These are phyloP conservation scores for Grosmannia clavigera DNA, from an alignment of 2,329 filamentous ascomycete species.

Conservation along the genomic window DNA sequence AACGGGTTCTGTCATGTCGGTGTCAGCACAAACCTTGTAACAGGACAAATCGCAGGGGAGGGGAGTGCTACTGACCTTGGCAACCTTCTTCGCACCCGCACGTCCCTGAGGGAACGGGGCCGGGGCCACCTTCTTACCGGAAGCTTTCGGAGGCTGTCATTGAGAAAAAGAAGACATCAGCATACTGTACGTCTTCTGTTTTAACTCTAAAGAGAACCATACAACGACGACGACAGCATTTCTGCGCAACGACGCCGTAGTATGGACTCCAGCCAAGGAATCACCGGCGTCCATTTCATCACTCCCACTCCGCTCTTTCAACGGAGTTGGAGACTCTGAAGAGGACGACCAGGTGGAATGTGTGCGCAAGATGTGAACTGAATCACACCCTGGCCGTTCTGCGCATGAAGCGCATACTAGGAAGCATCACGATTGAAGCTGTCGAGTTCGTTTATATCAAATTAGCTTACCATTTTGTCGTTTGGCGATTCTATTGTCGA, in stretches of 20 bases:
- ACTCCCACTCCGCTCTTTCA: conserved; percentile 20
- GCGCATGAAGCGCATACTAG: conserved; percentile 12
- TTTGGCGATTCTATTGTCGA: conserved; percentile 27
- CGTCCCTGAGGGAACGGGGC: conserved; percentile 94
- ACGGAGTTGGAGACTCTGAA: conserved; percentile 24
- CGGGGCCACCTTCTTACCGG: conserved; percentile 94
- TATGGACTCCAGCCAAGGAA: conserved; percentile 53
- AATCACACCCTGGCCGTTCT: conserved; percentile 12
- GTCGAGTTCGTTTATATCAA: conserved; percentile 38
- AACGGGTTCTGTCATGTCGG: conserved; percentile 71
- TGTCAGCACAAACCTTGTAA: background rate
- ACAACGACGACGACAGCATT: conserved; percentile 30
- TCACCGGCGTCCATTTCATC: conserved; percentile 12
- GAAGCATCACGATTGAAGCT: conserved; percentile 26
- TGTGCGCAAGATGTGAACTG: conserved; percentile 6
- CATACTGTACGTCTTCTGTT: conserved; percentile 61
- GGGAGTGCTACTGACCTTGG: conserved; percentile 62
- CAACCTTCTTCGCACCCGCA: conserved; percentile 83
- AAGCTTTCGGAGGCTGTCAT: conserved; percentile 95
- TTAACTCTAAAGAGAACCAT: conserved; percentile 73
- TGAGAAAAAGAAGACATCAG: conserved; percentile 99
- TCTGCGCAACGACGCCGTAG: conserved; percentile 28
- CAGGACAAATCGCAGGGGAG: background rate
- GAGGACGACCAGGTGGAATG: conserved; percentile 5
- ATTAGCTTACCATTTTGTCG: conserved; percentile 50